phyloP scores from a whole-genome alignment of 805 yeast genomes.

The Torulaspora gathmanii region DNA sequence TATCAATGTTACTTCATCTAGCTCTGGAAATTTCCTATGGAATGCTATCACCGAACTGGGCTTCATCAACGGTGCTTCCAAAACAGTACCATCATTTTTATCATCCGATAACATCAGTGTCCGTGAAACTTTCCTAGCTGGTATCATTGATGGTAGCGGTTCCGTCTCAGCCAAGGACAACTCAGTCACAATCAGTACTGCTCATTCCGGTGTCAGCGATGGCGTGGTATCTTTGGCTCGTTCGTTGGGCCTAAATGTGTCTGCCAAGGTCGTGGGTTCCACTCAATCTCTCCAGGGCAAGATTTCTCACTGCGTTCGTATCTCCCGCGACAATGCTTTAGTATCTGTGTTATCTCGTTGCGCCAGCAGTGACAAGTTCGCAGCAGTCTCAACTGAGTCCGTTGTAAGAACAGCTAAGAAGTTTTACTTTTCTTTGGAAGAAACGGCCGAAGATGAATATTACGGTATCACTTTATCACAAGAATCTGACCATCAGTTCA shows the following conservation, averaged over 20 bases:
- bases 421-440: conserved; percentile 33
- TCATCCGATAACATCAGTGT: conserved; percentile 34
- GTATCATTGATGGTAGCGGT: conserved; percentile 41
- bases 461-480: conserved; percentile 42
- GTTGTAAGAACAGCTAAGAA: conserved; percentile 24
- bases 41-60: conserved; percentile 20
- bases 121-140: conserved; percentile 43
- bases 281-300: no score
- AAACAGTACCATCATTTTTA: conserved; percentile 33
- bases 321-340: conserved; percentile 22
- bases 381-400: neutral
- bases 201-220: conserved; percentile 24
- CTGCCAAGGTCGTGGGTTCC: conserved; percentile 15
- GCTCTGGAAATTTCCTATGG: conserved; percentile 21
- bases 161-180: conserved; percentile 15
- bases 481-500: conserved; percentile 41
- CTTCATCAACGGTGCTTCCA: conserved; percentile 14
- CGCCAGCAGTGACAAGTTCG: conserved; percentile 7
- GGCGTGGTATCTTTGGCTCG: conserved; percentile 38
- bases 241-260: conserved; percentile 40
- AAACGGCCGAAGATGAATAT: conserved; percentile 35
- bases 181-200: conserved; percentile 31
- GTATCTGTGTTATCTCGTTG: conserved; percentile 8
- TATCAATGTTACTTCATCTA: neutral
- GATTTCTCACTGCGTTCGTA: neutral